A percentile compares a stretch with the other conserved stretches of the same genome.
These are phyloP conservation scores for Vararia minispora DNA, from an alignment of 768 basidiomycete species.

Conservation along the genomic window DNA sequence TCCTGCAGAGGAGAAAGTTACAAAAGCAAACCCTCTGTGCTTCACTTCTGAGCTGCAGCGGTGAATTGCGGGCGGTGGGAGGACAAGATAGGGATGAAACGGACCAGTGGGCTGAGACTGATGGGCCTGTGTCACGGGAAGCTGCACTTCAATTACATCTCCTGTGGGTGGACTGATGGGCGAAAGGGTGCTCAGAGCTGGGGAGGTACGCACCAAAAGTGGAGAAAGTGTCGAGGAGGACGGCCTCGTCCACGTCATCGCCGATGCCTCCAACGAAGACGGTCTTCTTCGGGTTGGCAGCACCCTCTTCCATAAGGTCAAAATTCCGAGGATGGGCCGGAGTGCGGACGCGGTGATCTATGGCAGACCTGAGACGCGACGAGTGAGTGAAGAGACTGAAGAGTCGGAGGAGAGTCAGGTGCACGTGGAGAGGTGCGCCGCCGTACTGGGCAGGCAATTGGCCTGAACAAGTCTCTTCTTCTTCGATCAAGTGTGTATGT, in stretches of 20 bases:
- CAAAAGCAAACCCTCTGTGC: constrained; percentile 90
- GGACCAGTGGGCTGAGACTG: constrained; percentile 50
- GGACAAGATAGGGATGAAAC: constrained; percentile 12
- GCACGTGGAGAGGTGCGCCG: no score
- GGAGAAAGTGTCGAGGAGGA: constrained; percentile 70
- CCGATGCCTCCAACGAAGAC: constrained; percentile 76
- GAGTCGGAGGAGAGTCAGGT: no score
- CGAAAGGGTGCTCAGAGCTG: no score
- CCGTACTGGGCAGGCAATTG: no score
- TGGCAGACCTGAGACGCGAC: neutral
- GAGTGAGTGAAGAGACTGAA: no score
- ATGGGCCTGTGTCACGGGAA: constrained; percentile 73
- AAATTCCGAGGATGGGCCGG: neutral
- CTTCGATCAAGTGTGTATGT: no score
- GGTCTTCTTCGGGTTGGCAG: constrained; percentile 78
- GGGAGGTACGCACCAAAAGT: constrained; percentile 60
- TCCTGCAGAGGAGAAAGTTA: constrained; percentile 67
- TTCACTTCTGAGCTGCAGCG: constrained; percentile 41
- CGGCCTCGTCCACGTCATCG: constrained; percentile 73
- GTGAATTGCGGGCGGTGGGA: neutral
- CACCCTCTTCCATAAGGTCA: constrained; percentile 72
- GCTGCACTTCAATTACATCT: constrained; percentile 85
- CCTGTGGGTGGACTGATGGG: constrained; percentile 49
- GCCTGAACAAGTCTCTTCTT: no score
- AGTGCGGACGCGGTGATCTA: neutral